Percentiles rank a stretch among this genome's conserved stretches.
Conservation (phyloP, 441 rosid genomes). For the Pelargonium myrrhifolium region DNA sequence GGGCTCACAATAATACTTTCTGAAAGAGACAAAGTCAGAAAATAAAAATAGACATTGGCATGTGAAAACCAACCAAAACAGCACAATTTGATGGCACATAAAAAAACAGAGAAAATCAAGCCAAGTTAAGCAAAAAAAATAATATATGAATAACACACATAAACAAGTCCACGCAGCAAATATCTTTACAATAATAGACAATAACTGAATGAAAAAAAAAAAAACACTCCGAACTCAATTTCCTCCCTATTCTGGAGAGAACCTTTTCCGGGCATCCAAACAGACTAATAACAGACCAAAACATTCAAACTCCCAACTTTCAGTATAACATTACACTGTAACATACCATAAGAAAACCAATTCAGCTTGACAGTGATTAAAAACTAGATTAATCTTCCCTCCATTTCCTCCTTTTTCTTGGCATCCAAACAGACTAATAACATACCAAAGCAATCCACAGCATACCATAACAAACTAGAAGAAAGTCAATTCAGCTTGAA, state of each 20-base stretch:
- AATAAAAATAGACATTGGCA: neutral
- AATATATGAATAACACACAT: no score
- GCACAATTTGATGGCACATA: neutral
- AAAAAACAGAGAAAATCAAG: neutral
- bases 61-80: neutral
- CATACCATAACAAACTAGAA: no score
- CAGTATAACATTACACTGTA: no score
- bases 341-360: neutral
- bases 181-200: no score
- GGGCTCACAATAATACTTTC: neutral
- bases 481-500: no score
- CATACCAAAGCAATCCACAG: no score
- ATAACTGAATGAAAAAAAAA: no score
- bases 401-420: no score
- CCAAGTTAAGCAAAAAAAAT: neutral
- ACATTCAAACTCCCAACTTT: neutral
- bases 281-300: neutral
- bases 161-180: neutral
- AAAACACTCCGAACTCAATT: neutral
- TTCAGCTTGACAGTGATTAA: neutral
- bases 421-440: no score
- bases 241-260: no score
- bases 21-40: neutral
- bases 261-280: neutral
- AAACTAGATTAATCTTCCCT: no score